Evolutionary conservation across 2,329 filamentous ascomycete species (phyloP), one percentile per base, ranked within the genome.

Genomic region (Cryphonectria parasitica): DNA sequence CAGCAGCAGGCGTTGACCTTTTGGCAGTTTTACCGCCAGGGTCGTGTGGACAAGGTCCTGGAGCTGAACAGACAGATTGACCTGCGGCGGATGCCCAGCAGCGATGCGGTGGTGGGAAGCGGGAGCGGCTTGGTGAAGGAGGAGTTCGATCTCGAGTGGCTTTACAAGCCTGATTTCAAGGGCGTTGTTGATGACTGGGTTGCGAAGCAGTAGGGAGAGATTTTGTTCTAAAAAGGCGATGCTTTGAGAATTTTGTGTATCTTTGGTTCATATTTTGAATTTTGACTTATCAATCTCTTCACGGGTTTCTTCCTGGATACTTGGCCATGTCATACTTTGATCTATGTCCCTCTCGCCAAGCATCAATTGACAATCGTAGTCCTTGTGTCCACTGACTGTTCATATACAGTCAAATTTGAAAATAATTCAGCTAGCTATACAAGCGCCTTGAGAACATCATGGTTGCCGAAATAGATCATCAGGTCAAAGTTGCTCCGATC

Each of bases 1-100:
- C 25, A 65, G 1, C 41, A 66, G 25, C 25, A 62, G 7, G 70
- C 69, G 36, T 63, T 71, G 10, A 65, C 25, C 31, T 71, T 69
- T 41, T 89, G 87, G 88, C 83, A 88, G 73, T 70, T 75, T 0
- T 82, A 83, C 17, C 78, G 87, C 11, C 83, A 87, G 74, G 80
- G 78, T 13, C 80, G 86, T 2, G 76, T 88, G 0, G 82, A 84
- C 39, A 81, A 77, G 66, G 78, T 88, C 1, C 75, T 87, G 36
- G 80, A 81, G 39, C 75, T 89, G 41, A 88, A 84, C 13, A 75
- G 77, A 36, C 80, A 83, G 75, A 83, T 87, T 66, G 84, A 87
- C 62, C 77, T 81, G 60, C 80, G 83, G 70, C 77, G 85, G 13
- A 73, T 88, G 78, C 84, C 86, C 0, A 75, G 75, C 34, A 76